Base-by-base conservation (phyloP, 495 filamentous ascomycete genomes). In the Staphylotrichum tortipilum region DNA sequence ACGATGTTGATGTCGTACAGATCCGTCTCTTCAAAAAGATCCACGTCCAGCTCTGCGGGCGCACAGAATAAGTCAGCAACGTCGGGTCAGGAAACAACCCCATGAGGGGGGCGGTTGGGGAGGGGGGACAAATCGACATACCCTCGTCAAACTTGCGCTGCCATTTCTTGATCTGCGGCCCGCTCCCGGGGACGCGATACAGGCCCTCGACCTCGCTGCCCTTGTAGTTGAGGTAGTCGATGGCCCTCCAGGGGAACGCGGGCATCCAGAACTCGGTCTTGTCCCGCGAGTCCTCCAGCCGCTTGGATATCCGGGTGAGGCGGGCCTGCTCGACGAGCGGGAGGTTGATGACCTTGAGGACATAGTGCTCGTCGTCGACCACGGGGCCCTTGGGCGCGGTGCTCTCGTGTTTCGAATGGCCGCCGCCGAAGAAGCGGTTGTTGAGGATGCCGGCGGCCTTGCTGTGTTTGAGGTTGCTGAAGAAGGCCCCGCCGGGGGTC, bases 231-330 rank as follows among this genome's bases (percentile, higher is more conserved):
- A 95, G 79, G 63, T 91, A 95, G 67, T 95, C 89, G 54, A 95
- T 92, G 23, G 85, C 90, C 44, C 89, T 75, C 79, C 89, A 94
- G 0, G 89, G 89, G 39, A 95, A 80, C 15, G 88, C 85, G 1
- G 89, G 89, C 88, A 95, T 92, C 89, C 89, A 95, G 60, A 90
- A 95, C 58, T 94, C 89, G 1, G 89, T 95, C 75, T 95, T 95
- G 59, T 95, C 89, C 37, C 80, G 74, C 14, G 86, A 94, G 47
- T 84, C 78, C 59, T 89, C 86, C 14, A 95, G 69, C 43, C 82
- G 78, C 66, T 87, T 90, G 3, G 87, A 88, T 57, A 95, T 95
- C 30, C 89, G 75, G 1, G 89, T 94, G 40, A 79, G 68, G n/a
- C 89, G 76, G 5, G 89, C 87, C 64, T 95, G 89, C 53, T 94